Conservation (phyloP, 2,329 filamentous ascomycete species). For the Diaporthe amygdali region DNA sequence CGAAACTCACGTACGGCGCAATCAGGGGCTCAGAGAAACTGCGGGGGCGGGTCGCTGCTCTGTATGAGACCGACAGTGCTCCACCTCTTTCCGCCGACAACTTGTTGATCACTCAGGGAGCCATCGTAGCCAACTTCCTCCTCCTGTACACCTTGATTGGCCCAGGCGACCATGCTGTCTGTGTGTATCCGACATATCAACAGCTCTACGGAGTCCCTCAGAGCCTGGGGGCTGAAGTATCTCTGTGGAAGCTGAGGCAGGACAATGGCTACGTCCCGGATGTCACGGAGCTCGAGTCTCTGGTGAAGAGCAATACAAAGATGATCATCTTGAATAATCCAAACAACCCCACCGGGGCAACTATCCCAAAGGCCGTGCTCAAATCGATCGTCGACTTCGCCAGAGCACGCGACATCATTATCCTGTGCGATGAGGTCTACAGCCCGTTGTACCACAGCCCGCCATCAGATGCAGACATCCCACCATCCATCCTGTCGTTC, state of each 20-base stretch:
- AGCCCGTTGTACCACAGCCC: constrained; percentile 78
- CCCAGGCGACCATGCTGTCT: constrained; percentile 82
- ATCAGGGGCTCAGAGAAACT: constrained; percentile 72
- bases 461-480: constrained; percentile 56
- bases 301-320: constrained; percentile 75
- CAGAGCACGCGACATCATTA: constrained; percentile 63
- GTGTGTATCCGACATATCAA: constrained; percentile 86
- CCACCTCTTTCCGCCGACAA: constrained; percentile 56
- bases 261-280: constrained; percentile 71
- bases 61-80: constrained; percentile 63
- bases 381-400: constrained; percentile 68
- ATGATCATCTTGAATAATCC: constrained; percentile 71
- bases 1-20: constrained; percentile 72
- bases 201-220: constrained; percentile 79
- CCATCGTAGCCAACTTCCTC: constrained; percentile 86
- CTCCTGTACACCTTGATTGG: constrained; percentile 74
- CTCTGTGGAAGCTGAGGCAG: constrained; percentile 73
- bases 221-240: constrained; percentile 77
- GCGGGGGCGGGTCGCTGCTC: constrained; percentile 66
- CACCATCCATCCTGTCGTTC: constrained; percentile 72
- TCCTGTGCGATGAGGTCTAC: constrained; percentile 84
- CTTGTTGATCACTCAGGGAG: constrained; percentile 78
- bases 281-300: constrained; percentile 64
- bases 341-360: constrained; percentile 81
- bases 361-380: constrained; percentile 67